Evolutionary conservation across 2,329 filamentous ascomycete species (phyloP).

Genomic region (Diplocarpon mali): DNA sequence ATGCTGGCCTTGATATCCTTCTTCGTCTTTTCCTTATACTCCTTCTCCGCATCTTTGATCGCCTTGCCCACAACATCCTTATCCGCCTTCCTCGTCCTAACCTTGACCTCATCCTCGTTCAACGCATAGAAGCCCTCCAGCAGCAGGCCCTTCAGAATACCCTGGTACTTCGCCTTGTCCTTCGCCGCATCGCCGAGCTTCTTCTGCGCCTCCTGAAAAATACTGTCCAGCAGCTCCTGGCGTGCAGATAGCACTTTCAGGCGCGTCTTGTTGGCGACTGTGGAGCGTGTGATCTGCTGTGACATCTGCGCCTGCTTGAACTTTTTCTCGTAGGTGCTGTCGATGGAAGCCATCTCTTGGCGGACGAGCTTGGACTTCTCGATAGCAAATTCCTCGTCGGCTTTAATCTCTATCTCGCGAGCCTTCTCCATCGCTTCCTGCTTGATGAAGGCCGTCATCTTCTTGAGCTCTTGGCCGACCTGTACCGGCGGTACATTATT

Average conservation of each 20-base stretch:
- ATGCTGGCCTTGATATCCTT: constrained; percentile 60
- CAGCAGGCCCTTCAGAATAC: constrained; percentile 66
- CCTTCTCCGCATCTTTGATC: constrained; percentile 61
- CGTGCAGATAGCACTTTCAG: constrained; percentile 77
- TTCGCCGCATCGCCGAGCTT: constrained; percentile 56
- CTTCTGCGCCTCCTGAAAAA: constrained; percentile 73
- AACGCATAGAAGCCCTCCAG: constrained; percentile 86
- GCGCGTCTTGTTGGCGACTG: constrained; percentile 89
- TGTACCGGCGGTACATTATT: constrained; percentile 30
- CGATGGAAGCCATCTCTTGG: constrained; percentile 87
- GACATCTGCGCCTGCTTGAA: constrained; percentile 98
- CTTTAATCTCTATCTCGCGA: constrained; percentile 94
- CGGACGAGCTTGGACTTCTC: constrained; percentile 98
- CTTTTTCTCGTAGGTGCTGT: constrained; percentile 92
- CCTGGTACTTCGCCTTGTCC: constrained; percentile 65
- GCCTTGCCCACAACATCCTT: constrained; percentile 66
- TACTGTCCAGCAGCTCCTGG: constrained; percentile 80
- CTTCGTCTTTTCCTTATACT: constrained; percentile 71
- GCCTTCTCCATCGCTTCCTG: constrained; percentile 97
- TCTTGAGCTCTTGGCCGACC: constrained; percentile 97
- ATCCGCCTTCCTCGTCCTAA: constrained; percentile 74
- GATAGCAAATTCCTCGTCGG: constrained; percentile 97
- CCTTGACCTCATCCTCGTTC: constrained; percentile 63
- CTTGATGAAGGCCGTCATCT: constrained; percentile 99
- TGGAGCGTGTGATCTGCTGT: constrained; percentile 96